Evolutionary conservation across 352 stramenopile genomes (phyloP), one percentile per base, ranked within the genome.

Genomic region (Globisporangium cylindrosporum): DNA sequence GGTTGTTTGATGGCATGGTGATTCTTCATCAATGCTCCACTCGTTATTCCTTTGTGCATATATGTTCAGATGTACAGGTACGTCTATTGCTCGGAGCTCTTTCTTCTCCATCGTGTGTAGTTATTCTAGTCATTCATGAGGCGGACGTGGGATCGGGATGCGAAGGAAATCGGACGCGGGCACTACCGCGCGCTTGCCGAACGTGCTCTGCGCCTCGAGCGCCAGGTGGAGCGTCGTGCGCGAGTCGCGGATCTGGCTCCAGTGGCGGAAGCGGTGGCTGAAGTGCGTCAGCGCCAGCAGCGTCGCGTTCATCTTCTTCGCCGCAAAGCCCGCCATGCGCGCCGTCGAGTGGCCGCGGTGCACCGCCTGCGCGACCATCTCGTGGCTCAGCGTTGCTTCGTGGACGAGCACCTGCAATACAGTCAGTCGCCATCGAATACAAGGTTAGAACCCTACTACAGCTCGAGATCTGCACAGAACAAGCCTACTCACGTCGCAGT

Each of bases 261-360:
- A 92, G 58, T 90, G 75, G 18, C 82, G 77, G 59, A 95, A 96
- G n/a, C 86, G 85, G 57, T 92, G 81, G 59, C 87, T 95, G 58
- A 96, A 94, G 66, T 96, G 89, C 20, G 87, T 96, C 36, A 96
- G 69, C 22, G 86, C 88, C 10, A 96, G 73, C 29, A 94, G 68
- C 49, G 79, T 88, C 36, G 89, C 84, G 51, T 93, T 91, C 75
- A 92, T 84, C n/a, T 81, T 77, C 51, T 82, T 81, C 15, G 89
- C 89, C 18, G 86, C 83, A 41, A 82, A 86, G 4, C 89, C 89
- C 7, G 89, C 86, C 86, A 93, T 93, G 6, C 74, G 72, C 61
- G 85, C 88, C 2, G 85, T 94, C 46, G 87, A 94, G 68, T 95
- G 87, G n/a, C 86, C 87, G 64, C 86, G 83, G 62, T 83, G 62